These are phyloP conservation scores for Gossypium schwendimanii DNA, from an alignment of 441 rosid species.

Conservation along the genomic window DNA sequence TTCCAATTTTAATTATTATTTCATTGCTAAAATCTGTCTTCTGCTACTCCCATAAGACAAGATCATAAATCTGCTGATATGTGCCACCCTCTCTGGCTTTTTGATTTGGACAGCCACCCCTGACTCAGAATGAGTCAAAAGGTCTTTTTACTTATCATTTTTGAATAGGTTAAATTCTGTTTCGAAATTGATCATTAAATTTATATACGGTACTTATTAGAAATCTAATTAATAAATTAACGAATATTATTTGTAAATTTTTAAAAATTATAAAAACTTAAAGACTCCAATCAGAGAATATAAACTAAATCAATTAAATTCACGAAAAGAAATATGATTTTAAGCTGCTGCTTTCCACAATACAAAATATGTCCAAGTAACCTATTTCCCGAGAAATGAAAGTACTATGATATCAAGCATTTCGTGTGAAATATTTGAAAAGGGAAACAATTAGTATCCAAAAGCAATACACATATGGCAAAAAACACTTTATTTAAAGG, in stretches of 20 bases:
- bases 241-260: too few species aligned
- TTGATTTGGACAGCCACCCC: not conserved
- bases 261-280: too few species aligned
- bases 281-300: too few species aligned
- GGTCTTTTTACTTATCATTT: not conserved
- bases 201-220: too few species aligned
- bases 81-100: not conserved
- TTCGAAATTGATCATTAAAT: too few species aligned
- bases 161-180: too few species aligned
- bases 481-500: not conserved
- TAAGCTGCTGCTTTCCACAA: too few species aligned
- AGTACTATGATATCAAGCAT: not conserved
- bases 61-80: slow-evolving; percentile 2
- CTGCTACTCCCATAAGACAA: not conserved
- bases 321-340: not conserved
- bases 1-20: not conserved
- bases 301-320: too few species aligned
- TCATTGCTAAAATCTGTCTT: not conserved
- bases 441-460: not conserved
- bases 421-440: not conserved
- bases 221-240: too few species aligned
- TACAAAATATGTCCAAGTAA: not conserved
- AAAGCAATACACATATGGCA: not conserved
- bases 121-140: not conserved
- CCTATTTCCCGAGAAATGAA: not conserved